Conservation (phyloP, 2,329 filamentous ascomycete species). For the Tolypocladium capitatum region DNA sequence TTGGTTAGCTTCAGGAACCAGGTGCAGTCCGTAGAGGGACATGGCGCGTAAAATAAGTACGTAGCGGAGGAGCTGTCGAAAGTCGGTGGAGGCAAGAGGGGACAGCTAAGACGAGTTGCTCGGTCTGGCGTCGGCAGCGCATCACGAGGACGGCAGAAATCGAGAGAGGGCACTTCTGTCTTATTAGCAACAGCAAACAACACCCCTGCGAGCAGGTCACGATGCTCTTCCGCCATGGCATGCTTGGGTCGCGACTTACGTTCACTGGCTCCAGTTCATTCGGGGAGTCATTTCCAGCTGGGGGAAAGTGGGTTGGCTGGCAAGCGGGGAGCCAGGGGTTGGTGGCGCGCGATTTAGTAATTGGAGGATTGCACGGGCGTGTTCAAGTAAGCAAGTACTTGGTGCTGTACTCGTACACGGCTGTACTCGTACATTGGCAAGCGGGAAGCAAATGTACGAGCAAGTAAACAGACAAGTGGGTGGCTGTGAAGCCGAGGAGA, state of each 20-base stretch:
- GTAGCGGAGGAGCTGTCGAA: not conserved
- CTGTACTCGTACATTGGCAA: not conserved
- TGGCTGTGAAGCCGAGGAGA: not conserved
- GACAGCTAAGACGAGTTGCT: no score
- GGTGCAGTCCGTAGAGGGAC: not conserved
- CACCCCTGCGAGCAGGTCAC: conserved; percentile 2
- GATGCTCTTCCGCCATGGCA: not conserved
- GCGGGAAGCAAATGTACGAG: not conserved
- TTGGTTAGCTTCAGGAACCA: no score
- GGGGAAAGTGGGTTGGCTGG: not conserved
- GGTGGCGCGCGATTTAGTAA: conserved; percentile 1
- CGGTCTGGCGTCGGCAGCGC: conserved; percentile 9
- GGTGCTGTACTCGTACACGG: not conserved
- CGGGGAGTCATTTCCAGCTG: not conserved
- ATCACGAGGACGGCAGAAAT: conserved; percentile 16
- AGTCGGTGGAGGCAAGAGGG: not conserved
- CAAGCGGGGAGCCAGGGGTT: not conserved
- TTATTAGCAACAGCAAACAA: not conserved
- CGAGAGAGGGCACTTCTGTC: not conserved
- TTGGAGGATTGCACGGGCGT: not conserved
- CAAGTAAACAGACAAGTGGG: not conserved
- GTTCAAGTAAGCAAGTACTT: not conserved
- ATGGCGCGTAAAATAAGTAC: not conserved
- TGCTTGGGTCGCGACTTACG: not conserved
- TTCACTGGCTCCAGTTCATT: not conserved